Evolutionary conservation across 2,329 filamentous ascomycete genomes (phyloP).

Genomic region (Berkeleyomyces rouxiae): DNA sequence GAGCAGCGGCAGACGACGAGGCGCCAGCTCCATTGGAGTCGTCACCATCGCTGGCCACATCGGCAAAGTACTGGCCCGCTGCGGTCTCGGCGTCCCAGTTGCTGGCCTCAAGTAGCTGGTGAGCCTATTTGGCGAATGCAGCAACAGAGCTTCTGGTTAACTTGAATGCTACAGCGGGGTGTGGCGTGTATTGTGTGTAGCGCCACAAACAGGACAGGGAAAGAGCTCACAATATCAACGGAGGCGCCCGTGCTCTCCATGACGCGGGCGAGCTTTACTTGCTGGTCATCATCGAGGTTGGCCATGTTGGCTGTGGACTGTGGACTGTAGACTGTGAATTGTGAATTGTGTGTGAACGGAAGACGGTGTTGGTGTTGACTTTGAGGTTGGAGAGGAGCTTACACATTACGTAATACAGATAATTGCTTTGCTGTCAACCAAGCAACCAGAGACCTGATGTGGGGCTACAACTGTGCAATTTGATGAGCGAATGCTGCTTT

Average conservation of each 20-base stretch:
- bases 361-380: neutral
- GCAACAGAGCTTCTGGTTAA: neutral
- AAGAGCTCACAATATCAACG: neutral
- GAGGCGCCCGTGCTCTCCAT: constrained; percentile 3
- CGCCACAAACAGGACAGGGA: neutral
- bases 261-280: constrained; percentile 6
- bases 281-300: constrained; percentile 1
- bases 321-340: neutral
- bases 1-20: constrained; percentile 11
- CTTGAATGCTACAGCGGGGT: neutral
- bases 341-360: neutral
- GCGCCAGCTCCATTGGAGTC: constrained; percentile 23
- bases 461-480: neutral
- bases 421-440: neutral
- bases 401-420: neutral
- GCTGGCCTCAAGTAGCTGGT: constrained; percentile 46
- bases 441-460: constrained; percentile 11
- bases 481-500: too few species aligned
- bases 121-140: constrained; percentile 34
- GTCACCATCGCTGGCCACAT: constrained; percentile 29
- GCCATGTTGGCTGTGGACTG: neutral
- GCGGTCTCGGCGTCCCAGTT: constrained; percentile 51
- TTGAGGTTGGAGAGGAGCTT: neutral
- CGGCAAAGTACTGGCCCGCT: constrained; percentile 43
- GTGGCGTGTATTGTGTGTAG: neutral